phyloP scores from a whole-genome alignment of 805 yeast genomes.

The Barnettozyma pratensis region DNA sequence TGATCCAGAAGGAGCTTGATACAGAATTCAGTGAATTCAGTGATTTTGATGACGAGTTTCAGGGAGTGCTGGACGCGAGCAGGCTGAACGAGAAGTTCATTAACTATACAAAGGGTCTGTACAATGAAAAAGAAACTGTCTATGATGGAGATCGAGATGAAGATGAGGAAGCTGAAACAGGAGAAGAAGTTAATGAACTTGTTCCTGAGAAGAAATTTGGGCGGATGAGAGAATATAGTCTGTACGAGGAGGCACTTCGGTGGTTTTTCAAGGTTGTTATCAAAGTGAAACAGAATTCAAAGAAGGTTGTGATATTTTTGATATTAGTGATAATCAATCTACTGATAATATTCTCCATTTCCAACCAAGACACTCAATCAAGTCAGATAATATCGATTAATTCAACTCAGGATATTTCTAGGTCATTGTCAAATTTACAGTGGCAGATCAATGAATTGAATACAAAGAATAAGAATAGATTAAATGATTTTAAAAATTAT shows the following conservation, averaged over 20 bases:
- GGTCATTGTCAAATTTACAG: constrained; percentile 18
- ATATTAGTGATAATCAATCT: constrained; percentile 3
- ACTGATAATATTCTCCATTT: constrained; percentile 1
- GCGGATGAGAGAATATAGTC: not conserved
- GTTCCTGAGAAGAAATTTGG: too few species aligned
- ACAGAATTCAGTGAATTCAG: not conserved
- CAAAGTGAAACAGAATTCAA: not conserved
- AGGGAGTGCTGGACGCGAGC: not conserved
- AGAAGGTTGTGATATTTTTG: not conserved
- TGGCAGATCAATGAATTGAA: constrained; percentile 22
- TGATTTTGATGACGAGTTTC: not conserved
- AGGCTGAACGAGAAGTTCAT: not conserved
- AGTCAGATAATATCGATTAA: constrained; percentile 11
- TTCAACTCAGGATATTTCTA: constrained; percentile 15
- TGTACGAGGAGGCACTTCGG: not conserved
- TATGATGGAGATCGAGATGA: not conserved
- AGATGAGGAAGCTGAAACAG: not conserved
- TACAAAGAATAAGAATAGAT: constrained; percentile 14
- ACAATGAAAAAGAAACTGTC: not conserved
- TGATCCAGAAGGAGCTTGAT: not conserved
- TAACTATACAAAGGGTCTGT: not conserved
- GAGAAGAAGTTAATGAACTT: not conserved
- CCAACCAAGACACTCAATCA: not conserved
- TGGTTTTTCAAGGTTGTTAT: constrained; percentile 1
- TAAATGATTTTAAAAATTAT: constrained; percentile 17